Evolutionary conservation across 106 monocot genomes (phyloP).

Genomic region (Posidonia australis): DNA sequence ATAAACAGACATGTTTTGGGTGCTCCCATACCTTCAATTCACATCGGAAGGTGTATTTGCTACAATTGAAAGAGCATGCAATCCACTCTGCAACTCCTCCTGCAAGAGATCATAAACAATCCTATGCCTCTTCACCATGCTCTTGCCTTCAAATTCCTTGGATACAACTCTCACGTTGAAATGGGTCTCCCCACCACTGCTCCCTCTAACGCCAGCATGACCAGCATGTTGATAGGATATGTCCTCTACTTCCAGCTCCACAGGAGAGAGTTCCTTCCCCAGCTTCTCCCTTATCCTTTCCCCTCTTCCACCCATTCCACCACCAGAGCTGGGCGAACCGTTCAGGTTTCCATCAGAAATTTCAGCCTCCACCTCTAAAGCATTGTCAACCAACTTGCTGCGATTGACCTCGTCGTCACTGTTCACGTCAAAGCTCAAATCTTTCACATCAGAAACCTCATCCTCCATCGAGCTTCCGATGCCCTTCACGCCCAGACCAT

Average conservation of each 20-base stretch:
- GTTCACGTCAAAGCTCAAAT: background rate
- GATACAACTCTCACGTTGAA: slow-evolving; percentile 71
- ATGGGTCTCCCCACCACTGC: slow-evolving; percentile 71
- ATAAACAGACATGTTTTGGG: no score
- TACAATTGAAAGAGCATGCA: slow-evolving; percentile 82
- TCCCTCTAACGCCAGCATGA: slow-evolving; percentile 57
- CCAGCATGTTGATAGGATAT: slow-evolving; percentile 73
- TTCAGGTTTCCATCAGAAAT: background rate
- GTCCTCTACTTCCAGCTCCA: slow-evolving; percentile 58
- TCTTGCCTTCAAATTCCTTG: slow-evolving; percentile 79
- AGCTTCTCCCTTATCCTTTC: slow-evolving; percentile 57
- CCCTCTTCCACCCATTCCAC: slow-evolving; percentile 30
- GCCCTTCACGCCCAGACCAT: slow-evolving; percentile 6
- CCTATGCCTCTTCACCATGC: slow-evolving; percentile 81
- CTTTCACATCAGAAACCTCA: slow-evolving; percentile 2
- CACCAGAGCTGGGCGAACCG: background rate
- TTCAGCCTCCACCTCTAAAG: background rate
- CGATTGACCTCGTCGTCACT: background rate
- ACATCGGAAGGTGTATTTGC: slow-evolving; percentile 75
- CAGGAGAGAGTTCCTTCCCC: slow-evolving; percentile 34
- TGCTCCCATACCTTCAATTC: background rate
- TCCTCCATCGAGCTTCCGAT: background rate
- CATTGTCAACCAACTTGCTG: background rate
- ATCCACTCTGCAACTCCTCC: slow-evolving; percentile 79
- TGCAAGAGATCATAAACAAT: slow-evolving; percentile 61